These are phyloP conservation scores for Chrysanthemum lavandulifolium DNA, from an alignment of 129 eudicot species.

Conservation along the genomic window DNA sequence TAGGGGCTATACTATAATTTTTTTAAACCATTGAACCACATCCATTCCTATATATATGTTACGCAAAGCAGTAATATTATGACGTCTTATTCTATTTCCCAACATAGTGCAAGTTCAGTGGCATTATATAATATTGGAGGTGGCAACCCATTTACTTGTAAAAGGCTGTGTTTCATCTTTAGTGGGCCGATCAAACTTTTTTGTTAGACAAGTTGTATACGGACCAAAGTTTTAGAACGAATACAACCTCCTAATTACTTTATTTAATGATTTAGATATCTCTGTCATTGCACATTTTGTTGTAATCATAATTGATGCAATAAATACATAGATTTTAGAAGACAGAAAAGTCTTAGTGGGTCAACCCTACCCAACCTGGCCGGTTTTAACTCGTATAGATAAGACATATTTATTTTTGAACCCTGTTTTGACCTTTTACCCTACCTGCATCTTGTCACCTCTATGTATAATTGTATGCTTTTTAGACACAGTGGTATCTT, in stretches of 20 bases:
- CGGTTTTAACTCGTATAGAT: background rate
- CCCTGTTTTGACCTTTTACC: too few species aligned
- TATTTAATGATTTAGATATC: background rate
- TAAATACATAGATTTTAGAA: background rate
- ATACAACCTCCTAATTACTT: background rate
- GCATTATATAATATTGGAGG: constrained; percentile 10
- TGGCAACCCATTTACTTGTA: too few species aligned
- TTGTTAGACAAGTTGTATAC: too few species aligned
- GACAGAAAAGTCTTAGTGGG: background rate
- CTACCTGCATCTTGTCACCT: constrained; percentile 1
- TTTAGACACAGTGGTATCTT: too few species aligned
- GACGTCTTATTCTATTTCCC: background rate
- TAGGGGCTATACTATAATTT: background rate
- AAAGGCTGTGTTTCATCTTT: too few species aligned
- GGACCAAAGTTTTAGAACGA: too few species aligned
- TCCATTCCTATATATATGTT: background rate
- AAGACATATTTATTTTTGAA: too few species aligned
- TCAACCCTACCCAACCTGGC: background rate
- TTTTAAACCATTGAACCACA: constrained; percentile 12
- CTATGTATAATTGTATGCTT: background rate
- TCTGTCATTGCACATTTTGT: too few species aligned
- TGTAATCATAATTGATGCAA: too few species aligned
- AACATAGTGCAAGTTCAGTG: constrained; percentile 7
- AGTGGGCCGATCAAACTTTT: too few species aligned
- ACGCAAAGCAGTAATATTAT: background rate